These are phyloP conservation scores for Filobasidium wieringae DNA, from an alignment of 768 basidiomycete species.

Conservation along the genomic window DNA sequence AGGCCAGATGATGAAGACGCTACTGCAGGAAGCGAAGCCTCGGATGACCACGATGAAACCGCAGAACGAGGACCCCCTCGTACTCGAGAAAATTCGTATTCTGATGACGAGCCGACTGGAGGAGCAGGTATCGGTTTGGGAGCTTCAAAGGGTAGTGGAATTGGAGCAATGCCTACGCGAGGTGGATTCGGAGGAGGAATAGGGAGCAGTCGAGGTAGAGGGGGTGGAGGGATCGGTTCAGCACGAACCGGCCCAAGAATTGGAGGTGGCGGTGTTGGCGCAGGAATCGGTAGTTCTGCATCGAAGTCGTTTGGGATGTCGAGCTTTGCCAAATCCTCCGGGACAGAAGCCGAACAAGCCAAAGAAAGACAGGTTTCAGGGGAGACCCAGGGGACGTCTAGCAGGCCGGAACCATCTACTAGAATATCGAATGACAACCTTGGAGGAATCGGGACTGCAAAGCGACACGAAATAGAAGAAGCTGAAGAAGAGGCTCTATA, in stretches of 20 bases:
- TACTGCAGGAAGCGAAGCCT: slow-evolving; percentile 8
- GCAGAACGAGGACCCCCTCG: not conserved
- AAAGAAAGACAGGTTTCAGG: not conserved
- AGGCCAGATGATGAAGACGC: slow-evolving; percentile 6
- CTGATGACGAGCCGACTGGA: not conserved
- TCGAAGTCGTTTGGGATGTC: not conserved
- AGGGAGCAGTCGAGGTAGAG: not conserved
- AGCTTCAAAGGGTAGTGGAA: not conserved
- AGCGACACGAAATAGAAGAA: slow-evolving; percentile 11
- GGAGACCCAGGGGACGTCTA: not conserved
- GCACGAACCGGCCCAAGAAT: not conserved
- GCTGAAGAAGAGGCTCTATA: slow-evolving; percentile 1
- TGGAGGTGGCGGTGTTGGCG: not conserved
- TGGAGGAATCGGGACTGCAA: slow-evolving; percentile 20
- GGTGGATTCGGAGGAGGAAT: slow-evolving; percentile 5
- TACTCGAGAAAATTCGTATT: not conserved
- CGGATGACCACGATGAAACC: not conserved
- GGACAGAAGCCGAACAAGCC: not conserved
- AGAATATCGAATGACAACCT: not conserved
- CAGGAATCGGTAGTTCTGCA: not conserved
- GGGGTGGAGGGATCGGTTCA: slow-evolving; percentile 3
- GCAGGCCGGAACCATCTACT: not conserved
- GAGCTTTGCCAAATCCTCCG: not conserved
- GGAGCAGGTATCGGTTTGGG: not conserved
- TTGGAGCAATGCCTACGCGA: not conserved